Percentiles rank a stretch among this genome's conserved stretches.
These are phyloP conservation scores for Groenewaldozyma salmanticensis DNA, from an alignment of 805 yeast genomes.

Conservation along the genomic window DNA sequence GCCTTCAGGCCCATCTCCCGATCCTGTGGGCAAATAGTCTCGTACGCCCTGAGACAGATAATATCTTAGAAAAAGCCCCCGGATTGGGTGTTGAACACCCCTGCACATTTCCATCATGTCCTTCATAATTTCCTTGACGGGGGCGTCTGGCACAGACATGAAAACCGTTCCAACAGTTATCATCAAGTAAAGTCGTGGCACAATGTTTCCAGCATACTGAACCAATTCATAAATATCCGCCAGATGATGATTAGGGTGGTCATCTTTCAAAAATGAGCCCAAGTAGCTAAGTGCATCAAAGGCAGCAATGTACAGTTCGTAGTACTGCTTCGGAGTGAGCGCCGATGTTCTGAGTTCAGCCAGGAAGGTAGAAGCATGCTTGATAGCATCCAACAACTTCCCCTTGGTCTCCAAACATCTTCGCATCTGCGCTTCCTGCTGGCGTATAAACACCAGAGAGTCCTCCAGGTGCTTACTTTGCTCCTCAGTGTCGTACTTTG, in stretches of 20 bases:
- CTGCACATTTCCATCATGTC: constrained; percentile 98
- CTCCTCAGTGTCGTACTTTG: constrained; percentile 11
- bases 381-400: constrained; percentile 75
- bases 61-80: constrained; percentile 85
- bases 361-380: constrained; percentile 74
- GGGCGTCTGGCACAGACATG: constrained; percentile 68
- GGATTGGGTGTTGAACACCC: constrained; percentile 90
- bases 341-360: constrained; percentile 70
- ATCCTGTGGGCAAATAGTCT: constrained; percentile 42
- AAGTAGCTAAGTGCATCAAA: constrained; percentile 73
- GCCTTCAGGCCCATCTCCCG: constrained; percentile 22
- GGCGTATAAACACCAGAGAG: constrained; percentile 45
- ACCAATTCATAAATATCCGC: constrained; percentile 91
- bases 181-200: constrained; percentile 90
- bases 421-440: constrained; percentile 68
- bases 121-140: constrained; percentile 75
- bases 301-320: constrained; percentile 76
- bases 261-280: constrained; percentile 52
- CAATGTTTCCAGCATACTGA: constrained; percentile 83
- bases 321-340: constrained; percentile 82
- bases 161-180: constrained; percentile 89
- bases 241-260: constrained; percentile 60
- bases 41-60: constrained; percentile 79
- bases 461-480: constrained; percentile 30
- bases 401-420: constrained; percentile 59